Evolutionary conservation across 352 stramenopile genomes (phyloP).

Genomic region (Pythium periplocum): DNA sequence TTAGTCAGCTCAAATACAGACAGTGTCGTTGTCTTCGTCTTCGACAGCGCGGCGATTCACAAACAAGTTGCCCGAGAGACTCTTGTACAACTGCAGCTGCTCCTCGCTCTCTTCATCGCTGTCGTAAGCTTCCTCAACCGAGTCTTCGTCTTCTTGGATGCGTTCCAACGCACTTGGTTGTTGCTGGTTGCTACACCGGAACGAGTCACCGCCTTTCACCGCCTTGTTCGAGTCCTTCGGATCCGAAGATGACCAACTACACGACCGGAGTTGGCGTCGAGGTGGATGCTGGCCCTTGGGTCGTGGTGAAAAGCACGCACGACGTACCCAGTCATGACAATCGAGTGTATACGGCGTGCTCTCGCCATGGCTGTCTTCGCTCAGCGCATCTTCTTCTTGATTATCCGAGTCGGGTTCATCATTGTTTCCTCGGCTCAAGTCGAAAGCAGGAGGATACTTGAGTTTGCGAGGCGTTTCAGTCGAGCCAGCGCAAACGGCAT

Average conservation of each 20-base stretch:
- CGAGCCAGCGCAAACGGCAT: too few species aligned
- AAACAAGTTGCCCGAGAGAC: conserved; percentile 27
- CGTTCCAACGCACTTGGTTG: conserved; percentile 5
- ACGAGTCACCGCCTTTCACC: not conserved
- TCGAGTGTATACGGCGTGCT: not conserved
- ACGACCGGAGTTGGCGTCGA: conserved; percentile 9
- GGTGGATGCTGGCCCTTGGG: conserved; percentile 7
- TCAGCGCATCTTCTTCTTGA: too few species aligned
- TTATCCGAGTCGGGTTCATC: not conserved
- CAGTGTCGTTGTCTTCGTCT: conserved; percentile 16
- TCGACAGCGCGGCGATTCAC: conserved; percentile 12
- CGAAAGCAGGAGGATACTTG: not conserved
- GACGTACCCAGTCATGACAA: conserved; percentile 8
- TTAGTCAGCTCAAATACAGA: conserved; percentile 11
- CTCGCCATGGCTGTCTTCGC: not conserved
- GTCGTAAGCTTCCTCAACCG: conserved; percentile 15
- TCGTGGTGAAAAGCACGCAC: conserved; percentile 12
- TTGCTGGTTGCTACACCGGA: conserved; percentile 12
- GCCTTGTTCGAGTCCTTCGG: too few species aligned
- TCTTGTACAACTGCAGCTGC: conserved; percentile 20
- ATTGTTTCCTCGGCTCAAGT: not conserved
- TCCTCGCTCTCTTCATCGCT: conserved; percentile 9
- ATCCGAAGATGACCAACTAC: too few species aligned
- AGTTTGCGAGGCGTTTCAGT: conserved; percentile 14
- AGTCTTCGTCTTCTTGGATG: conserved; percentile 13